phyloP scores from a whole-genome alignment of 306 rosid genomes.

The Herpetospermum pedunculosum region DNA sequence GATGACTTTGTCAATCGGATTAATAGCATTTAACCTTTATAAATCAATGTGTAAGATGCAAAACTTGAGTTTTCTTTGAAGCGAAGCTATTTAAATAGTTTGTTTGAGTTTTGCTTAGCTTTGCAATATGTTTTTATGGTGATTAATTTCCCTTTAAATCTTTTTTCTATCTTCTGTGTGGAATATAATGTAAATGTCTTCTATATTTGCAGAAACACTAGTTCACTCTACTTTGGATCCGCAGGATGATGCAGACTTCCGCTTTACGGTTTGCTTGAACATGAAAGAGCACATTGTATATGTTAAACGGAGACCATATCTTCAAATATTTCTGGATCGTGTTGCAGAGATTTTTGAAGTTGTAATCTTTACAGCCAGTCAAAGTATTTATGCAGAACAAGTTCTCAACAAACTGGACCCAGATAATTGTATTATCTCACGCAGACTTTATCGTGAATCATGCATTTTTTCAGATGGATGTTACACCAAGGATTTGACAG shows the following conservation, averaged over 20 bases:
- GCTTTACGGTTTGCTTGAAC: conserved; percentile 66
- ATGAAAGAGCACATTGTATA: conserved; percentile 86
- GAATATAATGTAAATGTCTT: not conserved
- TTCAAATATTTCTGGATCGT: conserved; percentile 69
- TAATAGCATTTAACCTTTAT: not conserved
- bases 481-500: conserved; percentile 88
- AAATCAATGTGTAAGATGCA: not conserved
- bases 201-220: conserved; percentile 69
- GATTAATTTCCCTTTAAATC: not conserved
- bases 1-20: not conserved
- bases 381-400: conserved; percentile 85
- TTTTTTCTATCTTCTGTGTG: not conserved
- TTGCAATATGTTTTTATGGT: not conserved
- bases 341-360: conserved; percentile 95
- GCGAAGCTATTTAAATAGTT: not conserved
- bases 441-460: conserved; percentile 74
- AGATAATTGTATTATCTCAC: conserved; percentile 64
- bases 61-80: not conserved
- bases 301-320: conserved; percentile 83
- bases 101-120: not conserved
- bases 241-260: conserved; percentile 75
- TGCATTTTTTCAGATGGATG: conserved; percentile 85
- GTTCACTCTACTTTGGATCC: conserved; percentile 89
- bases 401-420: conserved; percentile 91
- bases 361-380: conserved; percentile 92